These are phyloP conservation scores for Carpinus fangiana DNA, from an alignment of 306 rosid species.

Conservation along the genomic window DNA sequence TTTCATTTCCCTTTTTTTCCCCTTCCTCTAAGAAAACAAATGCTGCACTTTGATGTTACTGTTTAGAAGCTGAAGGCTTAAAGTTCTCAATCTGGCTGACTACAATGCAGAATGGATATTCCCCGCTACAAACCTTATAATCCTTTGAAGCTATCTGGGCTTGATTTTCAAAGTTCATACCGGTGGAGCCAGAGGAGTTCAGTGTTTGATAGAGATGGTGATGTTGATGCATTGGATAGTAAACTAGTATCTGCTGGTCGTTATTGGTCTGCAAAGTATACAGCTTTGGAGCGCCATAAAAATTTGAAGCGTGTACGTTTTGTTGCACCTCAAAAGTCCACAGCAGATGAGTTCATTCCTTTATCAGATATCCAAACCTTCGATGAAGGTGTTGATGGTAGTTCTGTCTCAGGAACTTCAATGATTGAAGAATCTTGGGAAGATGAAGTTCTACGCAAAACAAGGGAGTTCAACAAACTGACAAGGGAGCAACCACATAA, in stretches of 20 bases:
- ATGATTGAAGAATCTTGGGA: slow-evolving; percentile 91
- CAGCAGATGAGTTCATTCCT: slow-evolving; percentile 67
- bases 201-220: slow-evolving; percentile 66
- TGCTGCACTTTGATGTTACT: background rate
- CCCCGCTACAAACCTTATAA: slow-evolving; percentile 68
- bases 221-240: slow-evolving; percentile 67
- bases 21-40: background rate
- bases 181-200: slow-evolving; percentile 47
- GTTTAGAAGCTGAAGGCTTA: background rate
- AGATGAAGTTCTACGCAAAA: slow-evolving; percentile 76
- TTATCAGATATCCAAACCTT: slow-evolving; percentile 51
- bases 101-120: slow-evolving; percentile 84
- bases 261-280: slow-evolving; percentile 86
- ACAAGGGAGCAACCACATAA: slow-evolving; percentile 88
- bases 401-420: slow-evolving; percentile 32
- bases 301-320: slow-evolving; percentile 72
- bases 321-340: slow-evolving; percentile 46
- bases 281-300: slow-evolving; percentile 81
- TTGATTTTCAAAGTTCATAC: slow-evolving; percentile 39
- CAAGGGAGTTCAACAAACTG: slow-evolving; percentile 78
- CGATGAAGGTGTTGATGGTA: slow-evolving; percentile 34
- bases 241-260: slow-evolving; percentile 77
- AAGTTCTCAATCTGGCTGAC: slow-evolving; percentile 7
- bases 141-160: slow-evolving; percentile 40
- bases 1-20: background rate